phyloP scores from a whole-genome alignment of 2,329 filamentous ascomycete genomes.

The Fusarium kyushuense region DNA sequence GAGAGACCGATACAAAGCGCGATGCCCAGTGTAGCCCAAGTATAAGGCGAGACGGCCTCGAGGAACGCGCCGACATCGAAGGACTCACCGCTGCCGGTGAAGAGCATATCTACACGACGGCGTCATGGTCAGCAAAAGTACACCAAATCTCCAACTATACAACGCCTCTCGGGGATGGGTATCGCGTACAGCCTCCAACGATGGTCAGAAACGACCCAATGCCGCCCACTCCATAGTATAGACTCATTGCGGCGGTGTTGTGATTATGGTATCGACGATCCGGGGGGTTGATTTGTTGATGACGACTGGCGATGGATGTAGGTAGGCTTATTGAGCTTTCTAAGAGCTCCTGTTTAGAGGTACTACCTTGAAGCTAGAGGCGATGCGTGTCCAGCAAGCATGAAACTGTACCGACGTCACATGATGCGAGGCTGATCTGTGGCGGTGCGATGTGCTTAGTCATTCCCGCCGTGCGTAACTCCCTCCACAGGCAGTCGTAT shows the following conservation, averaged over 20 bases:
- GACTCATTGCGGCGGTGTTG: slow-evolving; percentile 70
- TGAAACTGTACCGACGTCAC: slow-evolving; percentile 50
- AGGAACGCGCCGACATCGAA: slow-evolving; percentile 98
- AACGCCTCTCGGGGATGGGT: slow-evolving; percentile 15
- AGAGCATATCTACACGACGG: slow-evolving; percentile 86
- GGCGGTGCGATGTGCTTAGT: slow-evolving; percentile 42
- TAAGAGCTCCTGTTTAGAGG: slow-evolving; percentile 48
- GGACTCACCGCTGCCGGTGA: slow-evolving; percentile 93
- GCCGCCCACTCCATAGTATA: slow-evolving; percentile 77
- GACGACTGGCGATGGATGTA: slow-evolving; percentile 36
- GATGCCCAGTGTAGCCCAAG: slow-evolving; percentile 92
- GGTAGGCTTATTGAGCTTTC: slow-evolving; percentile 46
- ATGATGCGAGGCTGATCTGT: slow-evolving; percentile 50
- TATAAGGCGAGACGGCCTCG: slow-evolving; percentile 92
- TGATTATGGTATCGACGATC: slow-evolving; percentile 42
- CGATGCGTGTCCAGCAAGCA: slow-evolving; percentile 47
- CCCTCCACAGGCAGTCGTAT: slow-evolving; percentile 26
- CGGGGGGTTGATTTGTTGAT: slow-evolving; percentile 32
- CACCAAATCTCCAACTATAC: slow-evolving; percentile 12
- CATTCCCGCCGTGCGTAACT: slow-evolving; percentile 28
- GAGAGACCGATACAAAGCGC: slow-evolving; percentile 95
- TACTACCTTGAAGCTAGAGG: slow-evolving; percentile 43
- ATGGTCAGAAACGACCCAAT: slow-evolving; percentile 75
- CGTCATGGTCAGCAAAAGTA: slow-evolving; percentile 36
- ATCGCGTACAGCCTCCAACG: slow-evolving; percentile 80